phyloP scores from a whole-genome alignment of 1,139 yeast species.

The Tardiomyces digboiensis region DNA sequence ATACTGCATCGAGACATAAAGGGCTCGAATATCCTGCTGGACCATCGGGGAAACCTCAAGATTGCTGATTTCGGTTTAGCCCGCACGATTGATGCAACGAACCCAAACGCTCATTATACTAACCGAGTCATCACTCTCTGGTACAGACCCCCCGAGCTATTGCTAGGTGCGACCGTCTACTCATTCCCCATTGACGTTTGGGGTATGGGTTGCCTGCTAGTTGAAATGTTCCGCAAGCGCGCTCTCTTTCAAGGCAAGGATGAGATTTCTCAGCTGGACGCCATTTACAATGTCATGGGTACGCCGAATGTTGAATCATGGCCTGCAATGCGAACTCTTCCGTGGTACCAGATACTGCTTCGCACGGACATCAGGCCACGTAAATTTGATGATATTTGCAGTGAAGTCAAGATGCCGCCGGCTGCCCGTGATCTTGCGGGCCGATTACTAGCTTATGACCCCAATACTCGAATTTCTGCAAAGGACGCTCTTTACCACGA shows the following conservation, averaged over 20 bases:
- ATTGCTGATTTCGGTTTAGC: slow-evolving; percentile 96
- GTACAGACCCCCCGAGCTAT: slow-evolving; percentile 95
- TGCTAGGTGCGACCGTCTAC: slow-evolving; percentile 84
- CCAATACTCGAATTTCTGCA: slow-evolving; percentile 54
- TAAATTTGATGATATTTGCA: slow-evolving; percentile 41
- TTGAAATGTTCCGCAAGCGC: slow-evolving; percentile 65
- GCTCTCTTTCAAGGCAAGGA: slow-evolving; percentile 87
- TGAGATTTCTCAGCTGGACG: slow-evolving; percentile 73
- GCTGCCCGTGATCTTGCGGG: slow-evolving; percentile 58
- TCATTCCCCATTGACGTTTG: slow-evolving; percentile 91
- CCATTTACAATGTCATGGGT: slow-evolving; percentile 78
- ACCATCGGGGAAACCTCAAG: slow-evolving; percentile 62
- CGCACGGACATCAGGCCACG: slow-evolving; percentile 43
- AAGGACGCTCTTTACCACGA: slow-evolving; percentile 50
- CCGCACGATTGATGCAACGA: slow-evolving; percentile 31
- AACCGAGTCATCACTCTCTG: slow-evolving; percentile 92
- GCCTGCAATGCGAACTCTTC: slow-evolving; percentile 68
- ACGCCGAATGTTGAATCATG: slow-evolving; percentile 69
- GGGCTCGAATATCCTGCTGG: slow-evolving; percentile 81
- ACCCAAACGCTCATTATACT: slow-evolving; percentile 45
- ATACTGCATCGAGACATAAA: slow-evolving; percentile 91
- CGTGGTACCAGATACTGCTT: slow-evolving; percentile 86
- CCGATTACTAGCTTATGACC: slow-evolving; percentile 57
- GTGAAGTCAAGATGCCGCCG: slow-evolving; percentile 33
- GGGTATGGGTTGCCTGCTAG: slow-evolving; percentile 91